A percentile compares a stretch with the other conserved stretches of the same genome.
These are phyloP conservation scores for Phoenix roebelenii DNA, from an alignment of 176 grass and related monocot genomes.

Conservation along the genomic window DNA sequence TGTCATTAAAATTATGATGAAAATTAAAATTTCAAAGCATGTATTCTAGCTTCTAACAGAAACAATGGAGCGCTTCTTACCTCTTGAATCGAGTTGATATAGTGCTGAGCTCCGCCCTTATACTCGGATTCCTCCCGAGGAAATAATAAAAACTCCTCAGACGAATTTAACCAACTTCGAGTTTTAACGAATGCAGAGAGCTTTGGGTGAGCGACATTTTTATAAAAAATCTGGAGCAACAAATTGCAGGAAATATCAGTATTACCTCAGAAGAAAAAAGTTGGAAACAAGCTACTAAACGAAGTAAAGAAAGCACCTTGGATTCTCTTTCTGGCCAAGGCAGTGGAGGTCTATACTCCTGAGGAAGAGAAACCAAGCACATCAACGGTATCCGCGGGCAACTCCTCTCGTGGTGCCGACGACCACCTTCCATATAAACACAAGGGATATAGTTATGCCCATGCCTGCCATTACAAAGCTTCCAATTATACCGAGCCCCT, in stretches of 20 bases:
- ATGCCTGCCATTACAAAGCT: constrained; percentile 62
- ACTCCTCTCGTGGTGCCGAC: constrained; percentile 69
- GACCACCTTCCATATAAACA: constrained; percentile 68
- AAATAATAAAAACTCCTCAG: constrained; percentile 52
- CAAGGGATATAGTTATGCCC: constrained; percentile 70
- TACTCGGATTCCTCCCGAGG: constrained; percentile 53
- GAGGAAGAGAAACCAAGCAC: constrained; percentile 70
- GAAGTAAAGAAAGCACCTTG: constrained; percentile 34
- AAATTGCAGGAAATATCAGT: constrained; percentile 4
- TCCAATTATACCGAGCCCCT: constrained; percentile 58
- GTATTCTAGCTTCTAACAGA: no score
- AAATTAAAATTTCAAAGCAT: no score
- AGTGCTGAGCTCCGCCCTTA: constrained; percentile 65
- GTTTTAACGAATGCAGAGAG: constrained; percentile 52
- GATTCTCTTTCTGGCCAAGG: constrained; percentile 74
- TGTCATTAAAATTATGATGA: background rate
- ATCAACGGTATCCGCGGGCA: constrained; percentile 60
- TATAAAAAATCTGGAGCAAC: constrained; percentile 65
- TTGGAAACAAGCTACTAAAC: background rate
- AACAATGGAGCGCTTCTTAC: constrained; percentile 20
- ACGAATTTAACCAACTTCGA: constrained; percentile 64
- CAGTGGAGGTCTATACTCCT: constrained; percentile 53
- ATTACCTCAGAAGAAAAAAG: constrained; percentile 7
- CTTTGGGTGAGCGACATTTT: constrained; percentile 66
- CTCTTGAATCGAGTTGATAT: constrained; percentile 73